Percentiles rank a stretch among this genome's conserved stretches.
Evolutionary conservation across 768 basidiomycete genomes (phyloP).

Genomic region (Lactarius sanguifluus): DNA sequence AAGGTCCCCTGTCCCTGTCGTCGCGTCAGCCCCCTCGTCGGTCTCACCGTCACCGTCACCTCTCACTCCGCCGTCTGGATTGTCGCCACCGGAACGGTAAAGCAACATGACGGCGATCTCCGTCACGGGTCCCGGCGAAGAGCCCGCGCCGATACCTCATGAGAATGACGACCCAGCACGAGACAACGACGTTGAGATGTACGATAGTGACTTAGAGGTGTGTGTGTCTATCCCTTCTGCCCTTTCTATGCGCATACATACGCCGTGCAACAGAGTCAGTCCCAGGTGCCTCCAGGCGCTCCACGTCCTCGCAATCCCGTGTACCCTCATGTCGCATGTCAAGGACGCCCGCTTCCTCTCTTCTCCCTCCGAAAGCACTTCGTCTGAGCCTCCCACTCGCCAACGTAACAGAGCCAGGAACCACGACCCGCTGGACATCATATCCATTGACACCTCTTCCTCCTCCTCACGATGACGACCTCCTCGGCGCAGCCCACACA

Average conservation of each 20-base stretch:
- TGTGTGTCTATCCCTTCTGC: conserved; percentile 6
- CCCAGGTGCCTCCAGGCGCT: background rate
- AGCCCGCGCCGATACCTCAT: too few relatives aligned
- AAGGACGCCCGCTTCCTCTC: background rate
- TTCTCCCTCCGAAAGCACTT: too few relatives aligned
- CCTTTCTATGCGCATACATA: conserved; percentile 5
- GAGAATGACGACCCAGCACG: background rate
- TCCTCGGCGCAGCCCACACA: conserved; percentile 1
- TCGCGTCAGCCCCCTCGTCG: background rate
- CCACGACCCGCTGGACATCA: background rate
- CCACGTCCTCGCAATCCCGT: background rate
- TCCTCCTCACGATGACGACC: background rate
- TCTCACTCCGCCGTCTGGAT: conserved; percentile 3
- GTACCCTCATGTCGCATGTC: background rate
- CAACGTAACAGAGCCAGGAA: too few relatives aligned
- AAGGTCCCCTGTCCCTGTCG: background rate
- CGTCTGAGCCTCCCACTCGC: too few relatives aligned
- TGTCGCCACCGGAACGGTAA: background rate
- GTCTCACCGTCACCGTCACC: conserved; percentile 10
- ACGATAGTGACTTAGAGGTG: background rate
- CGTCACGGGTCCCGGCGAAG: background rate
- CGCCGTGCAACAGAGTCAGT: conserved; percentile 5
- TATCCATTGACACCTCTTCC: conserved; percentile 10
- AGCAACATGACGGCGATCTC: background rate
- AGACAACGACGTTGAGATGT: background rate